phyloP scores from a whole-genome alignment of 2,329 filamentous ascomycete genomes.

The Colletotrichum melonis region DNA sequence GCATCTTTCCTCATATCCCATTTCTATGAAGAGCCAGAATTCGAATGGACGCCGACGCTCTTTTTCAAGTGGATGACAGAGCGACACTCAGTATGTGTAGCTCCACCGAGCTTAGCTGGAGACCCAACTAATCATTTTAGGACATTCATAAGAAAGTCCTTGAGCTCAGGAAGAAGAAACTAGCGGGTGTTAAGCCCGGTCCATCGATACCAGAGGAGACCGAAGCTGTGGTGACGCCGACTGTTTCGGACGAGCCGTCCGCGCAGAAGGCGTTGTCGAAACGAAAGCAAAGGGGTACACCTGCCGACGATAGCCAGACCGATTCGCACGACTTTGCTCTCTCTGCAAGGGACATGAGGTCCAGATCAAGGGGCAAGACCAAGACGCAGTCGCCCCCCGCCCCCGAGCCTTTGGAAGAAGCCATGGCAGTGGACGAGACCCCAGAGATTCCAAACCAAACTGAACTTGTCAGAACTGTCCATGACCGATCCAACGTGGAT shows the following conservation, averaged over 20 bases:
- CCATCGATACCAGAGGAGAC: background rate
- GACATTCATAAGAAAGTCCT: slow-evolving; percentile 25
- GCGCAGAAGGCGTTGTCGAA: slow-evolving; percentile 28
- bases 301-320: background rate
- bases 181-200: background rate
- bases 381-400: slow-evolving; percentile 13
- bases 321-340: slow-evolving; percentile 17
- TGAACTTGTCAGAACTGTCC: background rate
- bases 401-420: background rate
- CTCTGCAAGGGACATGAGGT: slow-evolving; percentile 3
- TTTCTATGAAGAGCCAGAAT: slow-evolving; percentile 53
- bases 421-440: slow-evolving; percentile 32
- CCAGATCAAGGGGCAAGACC: slow-evolving; percentile 32
- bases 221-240: background rate
- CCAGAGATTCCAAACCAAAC: background rate
- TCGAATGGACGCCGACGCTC: slow-evolving; percentile 57
- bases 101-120: background rate
- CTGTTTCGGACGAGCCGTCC: slow-evolving; percentile 21
- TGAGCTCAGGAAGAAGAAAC: slow-evolving; percentile 17
- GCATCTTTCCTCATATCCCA: slow-evolving; percentile 64
- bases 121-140: background rate
- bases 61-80: slow-evolving; percentile 62
- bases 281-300: background rate
- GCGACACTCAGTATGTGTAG: slow-evolving; percentile 51
- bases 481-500: slow-evolving; percentile 17